Conservation (phyloP, 805 yeast species). For the Pichia pseudocactophila region DNA sequence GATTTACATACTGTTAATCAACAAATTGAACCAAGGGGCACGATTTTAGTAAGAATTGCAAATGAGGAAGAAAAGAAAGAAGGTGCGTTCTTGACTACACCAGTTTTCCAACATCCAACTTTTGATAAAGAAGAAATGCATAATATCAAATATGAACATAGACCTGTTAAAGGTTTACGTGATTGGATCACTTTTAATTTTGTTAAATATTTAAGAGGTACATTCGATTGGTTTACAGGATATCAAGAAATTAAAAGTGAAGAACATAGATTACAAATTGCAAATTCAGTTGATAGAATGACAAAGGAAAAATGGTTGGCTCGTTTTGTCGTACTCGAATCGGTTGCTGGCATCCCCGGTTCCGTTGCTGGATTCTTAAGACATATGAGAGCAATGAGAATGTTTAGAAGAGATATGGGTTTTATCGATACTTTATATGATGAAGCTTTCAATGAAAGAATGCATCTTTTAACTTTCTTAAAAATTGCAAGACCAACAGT, state of each 20-base stretch:
- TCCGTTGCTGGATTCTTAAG: constrained; percentile 66
- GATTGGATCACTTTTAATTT: too few relatives aligned
- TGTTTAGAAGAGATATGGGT: constrained; percentile 58
- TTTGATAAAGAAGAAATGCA: constrained; percentile 31
- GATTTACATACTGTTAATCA: too few relatives aligned
- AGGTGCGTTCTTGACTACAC: constrained; percentile 17
- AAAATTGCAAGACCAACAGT: constrained; percentile 54
- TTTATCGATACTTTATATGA: constrained; percentile 68
- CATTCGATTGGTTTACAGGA: constrained; percentile 59
- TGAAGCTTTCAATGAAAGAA: constrained; percentile 72
- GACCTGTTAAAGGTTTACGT: constrained; percentile 37
- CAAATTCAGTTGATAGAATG: constrained; percentile 37
- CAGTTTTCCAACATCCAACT: constrained; percentile 36
- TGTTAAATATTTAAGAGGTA: constrained; percentile 30
- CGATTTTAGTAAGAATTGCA: background rate
- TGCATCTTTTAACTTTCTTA: constrained; percentile 65
- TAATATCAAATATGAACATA: constrained; percentile 38
- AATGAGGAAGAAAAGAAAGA: background rate
- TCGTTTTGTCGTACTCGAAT: constrained; percentile 54
- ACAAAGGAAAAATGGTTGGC: constrained; percentile 57
- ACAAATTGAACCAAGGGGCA: constrained; percentile 3
- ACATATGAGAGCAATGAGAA: constrained; percentile 55
- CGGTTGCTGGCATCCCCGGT: constrained; percentile 77
- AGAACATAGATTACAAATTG: constrained; percentile 21
- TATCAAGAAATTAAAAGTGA: constrained; percentile 46